These are phyloP conservation scores for Talaromyces stipitatus DNA, from an alignment of 495 filamentous ascomycete genomes.

Conservation along the genomic window DNA sequence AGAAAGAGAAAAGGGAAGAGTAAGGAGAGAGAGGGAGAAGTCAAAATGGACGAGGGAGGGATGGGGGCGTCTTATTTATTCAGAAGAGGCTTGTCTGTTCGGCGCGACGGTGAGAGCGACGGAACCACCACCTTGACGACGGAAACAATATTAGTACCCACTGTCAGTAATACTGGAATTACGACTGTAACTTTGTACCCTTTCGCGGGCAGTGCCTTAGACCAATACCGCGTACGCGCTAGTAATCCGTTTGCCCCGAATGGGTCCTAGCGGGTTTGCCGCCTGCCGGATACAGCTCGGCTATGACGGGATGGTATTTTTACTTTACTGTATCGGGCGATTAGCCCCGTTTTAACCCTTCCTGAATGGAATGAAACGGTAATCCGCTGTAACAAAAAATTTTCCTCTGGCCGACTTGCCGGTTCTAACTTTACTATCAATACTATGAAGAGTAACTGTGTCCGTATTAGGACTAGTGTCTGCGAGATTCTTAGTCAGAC, in stretches of 20 bases:
- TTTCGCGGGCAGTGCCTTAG: too few species aligned
- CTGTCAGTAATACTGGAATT: too few species aligned
- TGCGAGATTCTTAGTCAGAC: background rate
- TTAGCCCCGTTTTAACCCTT: background rate
- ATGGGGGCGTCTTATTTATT: conserved; percentile 11
- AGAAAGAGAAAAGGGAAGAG: conserved; percentile 16
- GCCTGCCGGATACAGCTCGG: conserved; percentile 4
- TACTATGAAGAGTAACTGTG: too few species aligned
- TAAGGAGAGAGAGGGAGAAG: conserved; percentile 15
- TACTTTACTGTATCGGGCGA: background rate
- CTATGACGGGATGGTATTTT: conserved; percentile 5
- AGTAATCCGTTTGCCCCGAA: conserved; percentile 1
- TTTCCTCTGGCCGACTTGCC: background rate
- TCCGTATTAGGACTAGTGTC: background rate
- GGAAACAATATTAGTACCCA: too few species aligned
- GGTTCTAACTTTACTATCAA: too few species aligned
- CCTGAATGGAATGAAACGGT: background rate
- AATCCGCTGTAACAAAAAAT: background rate
- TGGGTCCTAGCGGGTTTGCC: background rate
- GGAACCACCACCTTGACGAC: background rate
- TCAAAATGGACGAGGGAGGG: conserved; percentile 16
- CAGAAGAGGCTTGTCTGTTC: background rate
- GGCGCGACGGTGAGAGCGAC: conserved; percentile 2
- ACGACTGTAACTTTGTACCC: too few species aligned
- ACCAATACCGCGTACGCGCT: background rate